These are phyloP conservation scores for Boletus reticulatus DNA, from an alignment of 768 basidiomycete species.

Conservation along the genomic window DNA sequence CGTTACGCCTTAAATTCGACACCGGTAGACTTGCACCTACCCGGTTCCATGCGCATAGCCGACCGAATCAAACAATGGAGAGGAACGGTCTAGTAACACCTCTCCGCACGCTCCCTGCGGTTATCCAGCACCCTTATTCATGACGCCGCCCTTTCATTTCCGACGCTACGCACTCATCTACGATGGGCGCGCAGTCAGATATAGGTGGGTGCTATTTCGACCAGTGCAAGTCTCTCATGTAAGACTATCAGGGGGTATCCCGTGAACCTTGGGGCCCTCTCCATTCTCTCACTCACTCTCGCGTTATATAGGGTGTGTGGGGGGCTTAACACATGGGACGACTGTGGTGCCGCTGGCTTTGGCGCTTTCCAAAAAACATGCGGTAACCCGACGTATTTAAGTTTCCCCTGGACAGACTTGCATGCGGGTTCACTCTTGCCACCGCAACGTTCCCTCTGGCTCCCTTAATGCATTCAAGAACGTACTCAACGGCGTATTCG, in stretches of 20 bases:
- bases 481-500: conserved; percentile 9
- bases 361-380: conserved; percentile 15
- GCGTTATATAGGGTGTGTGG: conserved; percentile 16
- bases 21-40: background rate
- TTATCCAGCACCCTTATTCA: conserved; percentile 1
- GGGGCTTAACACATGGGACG: conserved; percentile 18
- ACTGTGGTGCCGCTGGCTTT: conserved; percentile 22
- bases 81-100: background rate
- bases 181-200: conserved; percentile 1
- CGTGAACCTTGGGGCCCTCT: conserved; percentile 5
- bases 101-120: background rate
- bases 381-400: conserved; percentile 23
- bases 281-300: background rate
- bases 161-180: conserved; percentile 9
- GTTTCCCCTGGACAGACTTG: conserved; percentile 6
- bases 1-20: background rate
- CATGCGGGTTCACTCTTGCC: conserved; percentile 15
- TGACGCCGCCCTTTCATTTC: conserved; percentile 18
- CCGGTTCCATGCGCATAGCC: background rate
- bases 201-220: background rate
- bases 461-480: conserved; percentile 17
- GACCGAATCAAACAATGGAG: background rate
- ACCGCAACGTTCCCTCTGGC: conserved; percentile 9
- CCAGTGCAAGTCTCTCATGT: background rate
- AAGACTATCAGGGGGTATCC: conserved; percentile 16